These are phyloP conservation scores for Coemansia sp. DNA, from an alignment of 192 early-diverging fungal genomes.

Conservation along the genomic window DNA sequence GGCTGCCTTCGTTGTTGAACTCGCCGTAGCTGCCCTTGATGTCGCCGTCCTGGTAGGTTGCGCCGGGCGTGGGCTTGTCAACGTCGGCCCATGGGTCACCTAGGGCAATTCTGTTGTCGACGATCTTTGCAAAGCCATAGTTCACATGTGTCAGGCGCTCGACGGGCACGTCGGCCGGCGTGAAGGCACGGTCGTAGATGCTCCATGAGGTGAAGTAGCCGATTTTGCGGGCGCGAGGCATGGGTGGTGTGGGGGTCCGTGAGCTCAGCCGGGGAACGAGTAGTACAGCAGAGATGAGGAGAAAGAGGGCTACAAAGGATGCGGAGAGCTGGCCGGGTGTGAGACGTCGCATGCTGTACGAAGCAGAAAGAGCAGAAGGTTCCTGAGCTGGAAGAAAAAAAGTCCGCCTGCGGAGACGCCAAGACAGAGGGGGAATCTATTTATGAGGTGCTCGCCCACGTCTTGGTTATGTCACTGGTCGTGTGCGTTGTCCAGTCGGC, in stretches of 20 bases:
- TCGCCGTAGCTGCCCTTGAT: constrained; percentile 57
- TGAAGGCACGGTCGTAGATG: constrained; percentile 66
- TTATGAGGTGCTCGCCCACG: no score
- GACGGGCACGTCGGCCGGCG: constrained; percentile 54
- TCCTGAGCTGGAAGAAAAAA: no score
- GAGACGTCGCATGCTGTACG: no score
- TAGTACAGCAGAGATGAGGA: constrained; percentile 13
- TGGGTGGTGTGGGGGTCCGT: background rate
- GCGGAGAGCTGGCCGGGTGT: background rate
- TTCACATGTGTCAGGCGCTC: constrained; percentile 74
- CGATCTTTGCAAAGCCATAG: constrained; percentile 74
- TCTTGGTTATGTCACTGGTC: no score
- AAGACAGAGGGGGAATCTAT: no score
- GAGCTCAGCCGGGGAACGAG: constrained; percentile 16
- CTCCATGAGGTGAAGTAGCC: constrained; percentile 56
- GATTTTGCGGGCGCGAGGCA: constrained; percentile 36
- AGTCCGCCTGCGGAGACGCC: no score
- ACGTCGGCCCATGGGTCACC: constrained; percentile 75
- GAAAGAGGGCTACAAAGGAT: constrained; percentile 12
- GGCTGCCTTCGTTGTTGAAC: constrained; percentile 54
- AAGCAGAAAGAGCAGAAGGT: no score
- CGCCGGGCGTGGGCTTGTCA: constrained; percentile 55
- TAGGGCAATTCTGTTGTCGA: constrained; percentile 57
- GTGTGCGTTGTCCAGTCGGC: no score
- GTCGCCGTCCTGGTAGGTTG: constrained; percentile 51